Base-by-base conservation (phyloP, 2,329 filamentous ascomycete species). In the Fusarium avenaceum region DNA sequence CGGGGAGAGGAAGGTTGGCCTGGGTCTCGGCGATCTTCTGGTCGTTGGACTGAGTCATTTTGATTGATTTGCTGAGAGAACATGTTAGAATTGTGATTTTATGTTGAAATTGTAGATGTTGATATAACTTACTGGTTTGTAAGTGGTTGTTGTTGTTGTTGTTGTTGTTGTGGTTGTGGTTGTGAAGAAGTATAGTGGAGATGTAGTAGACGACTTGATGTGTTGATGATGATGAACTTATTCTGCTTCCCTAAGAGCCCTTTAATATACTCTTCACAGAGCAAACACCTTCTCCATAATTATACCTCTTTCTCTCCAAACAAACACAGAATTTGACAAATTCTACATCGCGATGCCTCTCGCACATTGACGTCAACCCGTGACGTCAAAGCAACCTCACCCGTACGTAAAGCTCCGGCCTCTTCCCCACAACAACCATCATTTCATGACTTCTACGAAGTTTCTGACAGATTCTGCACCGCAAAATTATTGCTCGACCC, bases 1-100 rank as follows among this genome's bases (percentile, higher is more conserved):
- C 92, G 19, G 92, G 93, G 50, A 94, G 87, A 51, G 92, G 91
- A 32, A 96, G 89, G 80, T 93, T 93, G 78, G 89, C 81, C 80
- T 90, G 85, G 74, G 85, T 85, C 78, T 91, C 80, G 52, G 89
- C 86, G 76, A 94, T 90, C 78, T 90, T 82, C 56, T 90, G 82
- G 68, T 82, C 77, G 79, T 92, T 92, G 80, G 82, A 83, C 57
- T 82, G 75, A 69, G 80, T 63, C 82, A 84, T 84, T 33, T 43
- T 71, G 56, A 22, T 58, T 39, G 48, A 26, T 48, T 38, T 62
- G n/a, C 33, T 46, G 33, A 4, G 4, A 11, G 8, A 22, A 42
- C 5, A 13, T 47, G 26, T 67, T 24, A 65, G 64, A 43, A 20
- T 4, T 3, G n/a, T 47, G 13, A 9, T 11, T 7, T 40, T 14